Base-by-base conservation (phyloP, 139 green algal genomes). In the Choricystis sp. region DNA sequence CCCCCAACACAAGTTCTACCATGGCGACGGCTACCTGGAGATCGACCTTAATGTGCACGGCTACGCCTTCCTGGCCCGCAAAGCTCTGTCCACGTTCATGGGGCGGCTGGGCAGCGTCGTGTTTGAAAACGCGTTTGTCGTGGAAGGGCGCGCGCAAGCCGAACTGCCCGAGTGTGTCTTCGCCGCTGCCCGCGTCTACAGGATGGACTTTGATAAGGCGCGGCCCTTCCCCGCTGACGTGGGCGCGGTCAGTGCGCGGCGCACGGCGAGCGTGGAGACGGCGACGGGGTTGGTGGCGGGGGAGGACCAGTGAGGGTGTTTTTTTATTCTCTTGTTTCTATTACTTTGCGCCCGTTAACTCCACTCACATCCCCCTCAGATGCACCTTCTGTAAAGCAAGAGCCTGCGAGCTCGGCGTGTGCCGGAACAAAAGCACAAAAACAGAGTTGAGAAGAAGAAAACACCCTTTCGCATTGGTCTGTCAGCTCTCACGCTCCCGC, bases 91-190 rank as follows among this genome's bases (percentile, higher is more conserved):
- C 66, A 55, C 66, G 29, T 80, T 64, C 66, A 40, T 73, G 26
- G 23, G 55, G 31, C 69, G 76, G 23, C 59, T 90, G 20, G 56
- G 57, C 1, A 67, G 68, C 1, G 78, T 88, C 2, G 70, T 94
- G 0, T 92, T 83, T 62, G 88, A 95, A 52, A 81, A 80, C 57
- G 85, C 73, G 9, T 87, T 94, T 56, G 79, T 94, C 0, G 67
- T 95, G 28, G 83, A 89, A 65, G 80, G 75, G 62, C 90, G 94
- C 70, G 26, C 21, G 1, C 29, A 67, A 1, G 85, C 94, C 25
- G 87, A 95, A 73, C 81, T 95, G 57, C 87, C 87, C 2, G 87
- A 95, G 77, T 62, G 85, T 26, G 31, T 95, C 22, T 61, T 94
- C 59, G 81, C 61, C 4, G 70, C 66, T 2, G 74, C 57, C 0